Evolutionary conservation across 371 early-diverging fungal genomes (phyloP).

Genomic region (Globomyces sp.): DNA sequence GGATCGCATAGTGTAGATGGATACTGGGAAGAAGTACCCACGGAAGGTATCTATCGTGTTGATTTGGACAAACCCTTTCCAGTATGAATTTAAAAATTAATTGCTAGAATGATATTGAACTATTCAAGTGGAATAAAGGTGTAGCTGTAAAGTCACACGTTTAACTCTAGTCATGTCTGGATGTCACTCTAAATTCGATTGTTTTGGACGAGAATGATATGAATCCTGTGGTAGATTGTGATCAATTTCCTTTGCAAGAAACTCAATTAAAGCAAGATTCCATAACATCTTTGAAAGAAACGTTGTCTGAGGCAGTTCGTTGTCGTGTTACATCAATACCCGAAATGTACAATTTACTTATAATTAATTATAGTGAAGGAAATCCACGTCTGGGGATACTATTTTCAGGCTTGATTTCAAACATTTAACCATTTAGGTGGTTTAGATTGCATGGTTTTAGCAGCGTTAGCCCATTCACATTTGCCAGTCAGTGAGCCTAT

Average conservation of each 20-base stretch:
- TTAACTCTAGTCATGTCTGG: not conserved
- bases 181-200: not conserved
- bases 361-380: not conserved
- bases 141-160: not conserved
- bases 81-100: not conserved
- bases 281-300: not conserved
- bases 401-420: slow-evolving; percentile 59
- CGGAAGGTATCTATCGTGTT: slow-evolving; percentile 65
- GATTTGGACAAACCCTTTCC: slow-evolving; percentile 29
- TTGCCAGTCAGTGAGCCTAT: slow-evolving; percentile 73
- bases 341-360: no score
- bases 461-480: slow-evolving; percentile 69
- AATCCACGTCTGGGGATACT: slow-evolving; percentile 68
- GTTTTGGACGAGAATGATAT: not conserved
- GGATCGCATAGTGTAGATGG: slow-evolving; percentile 13
- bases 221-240: not conserved
- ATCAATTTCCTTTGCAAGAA: slow-evolving; percentile 11
- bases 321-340: not conserved
- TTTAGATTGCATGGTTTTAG: slow-evolving; percentile 85
- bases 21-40: slow-evolving; percentile 69
- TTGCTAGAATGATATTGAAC: not conserved
- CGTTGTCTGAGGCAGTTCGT: slow-evolving; percentile 3
- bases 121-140: slow-evolving; percentile 10
- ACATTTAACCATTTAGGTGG: slow-evolving; percentile 59
- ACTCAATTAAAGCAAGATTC: slow-evolving; percentile 9